A percentile compares a stretch with the other conserved stretches of the same genome.
Evolutionary conservation across 345 rosid genomes (phyloP).

Genomic region (Alliaria petiolata): DNA sequence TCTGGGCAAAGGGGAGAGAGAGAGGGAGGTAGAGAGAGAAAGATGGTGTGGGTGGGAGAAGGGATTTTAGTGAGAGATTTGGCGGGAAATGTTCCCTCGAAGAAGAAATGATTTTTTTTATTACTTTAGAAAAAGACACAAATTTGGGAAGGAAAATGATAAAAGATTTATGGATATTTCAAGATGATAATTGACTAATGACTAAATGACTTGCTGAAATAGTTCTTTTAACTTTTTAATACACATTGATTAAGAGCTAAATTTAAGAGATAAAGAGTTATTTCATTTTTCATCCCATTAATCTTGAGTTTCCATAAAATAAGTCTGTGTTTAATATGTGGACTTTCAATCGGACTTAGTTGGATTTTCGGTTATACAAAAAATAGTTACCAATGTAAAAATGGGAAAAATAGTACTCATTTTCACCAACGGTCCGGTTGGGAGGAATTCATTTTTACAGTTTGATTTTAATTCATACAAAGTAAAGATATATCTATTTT

Average conservation of each 20-base stretch:
- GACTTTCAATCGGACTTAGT: neutral
- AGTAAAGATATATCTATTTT: no score
- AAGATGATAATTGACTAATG: neutral
- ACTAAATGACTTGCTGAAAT: neutral
- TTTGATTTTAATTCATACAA: no score
- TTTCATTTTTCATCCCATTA: neutral
- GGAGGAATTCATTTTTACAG: no score
- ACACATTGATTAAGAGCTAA: slow-evolving; percentile 2
- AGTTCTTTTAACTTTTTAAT: neutral
- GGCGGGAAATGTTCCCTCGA: slow-evolving; percentile 72
- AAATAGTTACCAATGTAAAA: neutral
- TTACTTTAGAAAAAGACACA: neutral
- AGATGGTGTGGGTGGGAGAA: neutral
- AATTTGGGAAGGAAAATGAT: slow-evolving; percentile 4
- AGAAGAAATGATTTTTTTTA: slow-evolving; percentile 17
- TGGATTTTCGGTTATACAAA: neutral
- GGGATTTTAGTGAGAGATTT: slow-evolving; percentile 20
- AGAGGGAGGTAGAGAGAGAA: slow-evolving; percentile 20
- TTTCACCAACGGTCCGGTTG: no score
- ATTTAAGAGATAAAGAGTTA: neutral
- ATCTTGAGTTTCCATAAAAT: neutral
- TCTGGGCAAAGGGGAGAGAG: neutral
- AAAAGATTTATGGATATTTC: neutral
- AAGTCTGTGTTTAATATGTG: neutral
- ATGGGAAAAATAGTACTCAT: no score